Conservation (phyloP, 164 flowering plant genomes). For the Berberis vulgaris region DNA sequence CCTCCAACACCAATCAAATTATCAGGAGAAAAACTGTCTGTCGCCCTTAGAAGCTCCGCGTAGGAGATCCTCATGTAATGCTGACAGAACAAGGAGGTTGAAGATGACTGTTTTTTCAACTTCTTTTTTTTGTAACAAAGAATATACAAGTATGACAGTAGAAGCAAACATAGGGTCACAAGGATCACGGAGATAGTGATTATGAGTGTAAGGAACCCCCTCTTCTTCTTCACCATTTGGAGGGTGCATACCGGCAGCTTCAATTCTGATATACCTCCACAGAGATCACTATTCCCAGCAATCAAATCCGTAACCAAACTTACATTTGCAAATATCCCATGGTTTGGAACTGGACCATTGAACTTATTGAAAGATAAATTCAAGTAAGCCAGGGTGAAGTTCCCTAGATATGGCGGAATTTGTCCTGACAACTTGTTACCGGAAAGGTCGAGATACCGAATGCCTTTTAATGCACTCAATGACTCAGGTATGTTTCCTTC, state of each 20-base stretch:
- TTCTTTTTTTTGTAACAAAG: not conserved
- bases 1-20: too few relatives aligned
- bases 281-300: not conserved
- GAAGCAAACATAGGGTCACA: not conserved
- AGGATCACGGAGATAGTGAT: not conserved
- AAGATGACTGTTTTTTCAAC: not conserved
- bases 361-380: not conserved
- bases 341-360: slow-evolving; percentile 1
- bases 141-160: not conserved
- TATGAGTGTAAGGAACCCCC: not conserved
- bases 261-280: slow-evolving; percentile 4
- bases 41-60: too few relatives aligned
- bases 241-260: not conserved
- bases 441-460: slow-evolving; percentile 13
- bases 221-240: not conserved
- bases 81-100: not conserved
- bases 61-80: too few relatives aligned
- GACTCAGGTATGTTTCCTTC: slow-evolving; percentile 4
- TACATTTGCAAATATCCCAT: slow-evolving; percentile 3
- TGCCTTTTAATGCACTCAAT: slow-evolving; percentile 4
- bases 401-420: slow-evolving; percentile 9
- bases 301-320: not conserved
- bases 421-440: slow-evolving; percentile 13
- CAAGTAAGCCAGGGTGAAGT: not conserved
- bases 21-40: too few relatives aligned